Percentiles rank a stretch among this genome's conserved stretches.
Evolutionary conservation across 179 eudicot genomes (phyloP).

Genomic region (Beta lomatogona): DNA sequence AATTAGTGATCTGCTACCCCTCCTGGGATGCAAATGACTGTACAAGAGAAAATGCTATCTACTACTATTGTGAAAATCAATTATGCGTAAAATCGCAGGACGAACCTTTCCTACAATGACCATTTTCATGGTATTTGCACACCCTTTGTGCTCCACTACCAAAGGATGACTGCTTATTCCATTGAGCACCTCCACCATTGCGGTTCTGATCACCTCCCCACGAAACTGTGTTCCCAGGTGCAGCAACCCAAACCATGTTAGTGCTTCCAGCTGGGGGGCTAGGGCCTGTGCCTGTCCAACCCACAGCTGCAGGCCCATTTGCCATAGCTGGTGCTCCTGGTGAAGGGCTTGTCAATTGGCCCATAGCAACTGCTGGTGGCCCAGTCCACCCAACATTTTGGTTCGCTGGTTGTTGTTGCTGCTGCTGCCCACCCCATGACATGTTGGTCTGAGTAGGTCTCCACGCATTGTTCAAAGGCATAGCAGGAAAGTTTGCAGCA

Average conservation of each 20-base stretch:
- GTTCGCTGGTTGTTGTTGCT: constrained; percentile 20
- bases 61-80: constrained; percentile 22
- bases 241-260: constrained; percentile 54
- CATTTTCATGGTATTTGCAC: constrained; percentile 45
- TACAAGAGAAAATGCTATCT: constrained; percentile 30
- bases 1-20: constrained; percentile 16
- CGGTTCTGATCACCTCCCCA: constrained; percentile 55
- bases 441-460: constrained; percentile 46
- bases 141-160: constrained; percentile 42
- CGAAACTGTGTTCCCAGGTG: constrained; percentile 44
- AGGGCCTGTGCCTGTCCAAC: constrained; percentile 31
- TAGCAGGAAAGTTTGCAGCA: constrained; percentile 40
- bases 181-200: constrained; percentile 42
- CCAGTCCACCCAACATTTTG: constrained; percentile 15
- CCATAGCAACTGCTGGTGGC: constrained; percentile 34
- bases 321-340: constrained; percentile 31
- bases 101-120: constrained; percentile 55
- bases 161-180: constrained; percentile 53
- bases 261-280: constrained; percentile 36
- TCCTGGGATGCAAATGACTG: constrained; percentile 36
- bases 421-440: constrained; percentile 50
- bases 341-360: constrained; percentile 38
- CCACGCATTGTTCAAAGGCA: constrained; percentile 58
- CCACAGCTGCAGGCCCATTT: constrained; percentile 21
- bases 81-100: constrained; percentile 49